Evolutionary conservation across 2,329 filamentous ascomycete species (phyloP).

Genomic region (Paraphoma sp.): DNA sequence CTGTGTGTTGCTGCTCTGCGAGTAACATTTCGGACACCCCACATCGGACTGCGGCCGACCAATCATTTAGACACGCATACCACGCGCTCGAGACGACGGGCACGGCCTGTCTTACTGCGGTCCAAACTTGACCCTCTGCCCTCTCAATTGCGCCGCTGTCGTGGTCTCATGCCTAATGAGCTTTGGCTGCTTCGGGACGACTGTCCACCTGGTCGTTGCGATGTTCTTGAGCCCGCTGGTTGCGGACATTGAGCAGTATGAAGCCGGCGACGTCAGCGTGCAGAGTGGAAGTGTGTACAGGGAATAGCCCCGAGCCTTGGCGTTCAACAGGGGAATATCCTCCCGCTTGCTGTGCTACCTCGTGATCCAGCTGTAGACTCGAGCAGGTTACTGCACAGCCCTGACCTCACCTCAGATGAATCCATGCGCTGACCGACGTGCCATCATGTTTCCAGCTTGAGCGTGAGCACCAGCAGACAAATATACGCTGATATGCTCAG

Average conservation of each 20-base stretch:
- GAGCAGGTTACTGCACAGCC: neutral
- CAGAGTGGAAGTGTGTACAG: neutral
- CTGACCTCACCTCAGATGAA: neutral
- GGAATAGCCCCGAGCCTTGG: neutral
- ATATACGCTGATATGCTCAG: constrained; percentile 68
- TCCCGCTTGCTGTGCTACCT: neutral
- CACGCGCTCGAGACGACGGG: neutral
- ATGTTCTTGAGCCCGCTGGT: neutral
- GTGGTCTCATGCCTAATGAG: neutral
- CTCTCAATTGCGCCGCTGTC: neutral
- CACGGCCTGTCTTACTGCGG: neutral
- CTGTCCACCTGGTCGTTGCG: no score
- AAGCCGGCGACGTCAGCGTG: neutral
- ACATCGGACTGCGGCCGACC: neutral
- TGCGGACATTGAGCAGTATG: neutral
- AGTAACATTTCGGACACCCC: neutral
- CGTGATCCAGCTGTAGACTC: no score
- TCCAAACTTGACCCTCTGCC: no score
- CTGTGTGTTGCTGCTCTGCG: neutral
- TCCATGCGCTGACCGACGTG: neutral
- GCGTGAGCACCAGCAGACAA: constrained; percentile 64
- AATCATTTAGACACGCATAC: neutral
- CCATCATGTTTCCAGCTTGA: constrained; percentile 53
- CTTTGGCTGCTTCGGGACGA: neutral
- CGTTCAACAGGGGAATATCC: neutral